phyloP scores from a whole-genome alignment of 345 rosid species.

The Nasturtium officinale region DNA sequence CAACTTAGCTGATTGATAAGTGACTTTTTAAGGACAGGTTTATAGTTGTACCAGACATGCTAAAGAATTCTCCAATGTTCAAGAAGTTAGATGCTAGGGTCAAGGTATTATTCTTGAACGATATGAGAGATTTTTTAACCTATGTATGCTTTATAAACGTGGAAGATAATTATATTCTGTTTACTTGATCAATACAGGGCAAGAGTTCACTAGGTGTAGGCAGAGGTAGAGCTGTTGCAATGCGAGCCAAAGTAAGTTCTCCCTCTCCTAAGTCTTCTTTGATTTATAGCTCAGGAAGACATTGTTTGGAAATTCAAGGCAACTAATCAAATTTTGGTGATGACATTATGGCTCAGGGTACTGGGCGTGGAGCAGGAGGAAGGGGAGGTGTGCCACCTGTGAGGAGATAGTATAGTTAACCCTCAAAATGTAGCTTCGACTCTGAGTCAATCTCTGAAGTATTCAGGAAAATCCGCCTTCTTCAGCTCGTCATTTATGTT shows the following conservation, averaged over 20 bases:
- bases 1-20: neutral
- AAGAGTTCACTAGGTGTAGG: conserved; percentile 89
- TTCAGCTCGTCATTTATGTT: conserved; percentile 21
- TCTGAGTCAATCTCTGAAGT: conserved; percentile 2
- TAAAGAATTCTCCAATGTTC: conserved; percentile 96
- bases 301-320: neutral
- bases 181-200: conserved; percentile 58
- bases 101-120: conserved; percentile 55
- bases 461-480: neutral
- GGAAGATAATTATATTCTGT: neutral
- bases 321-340: neutral
- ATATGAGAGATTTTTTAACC: neutral
- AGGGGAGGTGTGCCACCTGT: conserved; percentile 80
- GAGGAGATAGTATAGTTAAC: conserved; percentile 52
- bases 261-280: neutral
- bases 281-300: neutral
- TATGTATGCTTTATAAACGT: conserved; percentile 4
- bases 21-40: conserved; percentile 53
- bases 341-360: conserved; percentile 55
- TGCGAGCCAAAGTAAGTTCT: conserved; percentile 82
- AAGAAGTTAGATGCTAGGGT: conserved; percentile 75
- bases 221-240: conserved; percentile 84
- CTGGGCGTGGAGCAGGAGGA: conserved; percentile 81
- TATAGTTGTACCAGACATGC: conserved; percentile 92
- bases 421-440: neutral